Conservation (phyloP, 192 early-diverging fungal genomes). For the Coemansia sp. region DNA sequence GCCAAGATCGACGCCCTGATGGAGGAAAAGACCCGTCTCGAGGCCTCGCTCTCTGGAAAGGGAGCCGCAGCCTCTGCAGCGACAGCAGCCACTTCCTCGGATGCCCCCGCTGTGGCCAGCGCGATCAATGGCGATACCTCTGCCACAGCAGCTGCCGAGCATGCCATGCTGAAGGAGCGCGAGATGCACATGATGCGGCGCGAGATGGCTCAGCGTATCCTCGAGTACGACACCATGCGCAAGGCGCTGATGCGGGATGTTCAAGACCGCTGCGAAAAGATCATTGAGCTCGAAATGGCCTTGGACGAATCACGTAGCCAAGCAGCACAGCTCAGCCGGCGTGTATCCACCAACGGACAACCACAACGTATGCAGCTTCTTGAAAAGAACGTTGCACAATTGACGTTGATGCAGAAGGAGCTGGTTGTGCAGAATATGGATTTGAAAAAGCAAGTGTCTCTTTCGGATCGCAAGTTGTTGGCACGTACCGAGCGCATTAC, state of each 20-base stretch:
- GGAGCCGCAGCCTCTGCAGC: constrained; percentile 8
- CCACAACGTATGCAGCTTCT: constrained; percentile 98
- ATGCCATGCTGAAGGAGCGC: constrained; percentile 52
- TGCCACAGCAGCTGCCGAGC: constrained; percentile 38
- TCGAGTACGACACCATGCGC: constrained; percentile 97
- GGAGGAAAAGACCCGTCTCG: constrained; percentile 16
- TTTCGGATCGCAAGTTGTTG: constrained; percentile 86
- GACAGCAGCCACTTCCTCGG: background rate
- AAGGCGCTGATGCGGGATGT: constrained; percentile 98
- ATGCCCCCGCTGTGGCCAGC: too few relatives aligned
- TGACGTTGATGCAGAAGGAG: constrained; percentile 92
- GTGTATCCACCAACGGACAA: constrained; percentile 78
- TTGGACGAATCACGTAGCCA: constrained; percentile 96
- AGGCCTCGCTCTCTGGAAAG: background rate
- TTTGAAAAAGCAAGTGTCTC: constrained; percentile 89
- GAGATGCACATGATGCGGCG: constrained; percentile 52
- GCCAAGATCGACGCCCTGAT: constrained; percentile 26
- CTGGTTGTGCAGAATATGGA: constrained; percentile 95
- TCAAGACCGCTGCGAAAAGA: constrained; percentile 96
- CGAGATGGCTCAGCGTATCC: constrained; percentile 64
- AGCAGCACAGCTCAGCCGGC: constrained; percentile 81
- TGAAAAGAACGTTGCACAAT: constrained; percentile 95
- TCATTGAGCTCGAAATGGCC: constrained; percentile 96
- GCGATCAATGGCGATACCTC: constrained; percentile 14
- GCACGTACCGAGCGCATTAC: constrained; percentile 93